Percentiles rank a stretch among this genome's conserved stretches.
phyloP scores from a whole-genome alignment of 306 rosid species.

The Cucumis cinereus region DNA sequence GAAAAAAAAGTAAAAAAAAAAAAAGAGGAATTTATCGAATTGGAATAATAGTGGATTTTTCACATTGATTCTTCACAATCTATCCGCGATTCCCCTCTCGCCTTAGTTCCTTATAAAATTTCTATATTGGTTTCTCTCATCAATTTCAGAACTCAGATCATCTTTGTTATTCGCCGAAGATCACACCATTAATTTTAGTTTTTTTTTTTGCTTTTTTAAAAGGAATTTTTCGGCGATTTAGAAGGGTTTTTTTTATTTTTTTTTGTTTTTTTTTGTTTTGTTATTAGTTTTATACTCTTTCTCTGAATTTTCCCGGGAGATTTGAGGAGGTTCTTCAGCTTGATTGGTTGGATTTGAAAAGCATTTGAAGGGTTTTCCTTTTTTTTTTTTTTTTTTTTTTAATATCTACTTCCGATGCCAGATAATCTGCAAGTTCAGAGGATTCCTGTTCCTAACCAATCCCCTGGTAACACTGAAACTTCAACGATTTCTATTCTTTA shows the following conservation, averaged over 20 bases:
- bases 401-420: slow-evolving; percentile 59
- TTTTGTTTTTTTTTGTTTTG: neutral
- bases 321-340: slow-evolving; percentile 27
- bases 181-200: neutral
- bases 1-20: neutral
- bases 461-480: slow-evolving; percentile 70
- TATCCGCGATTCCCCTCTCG: slow-evolving; percentile 18
- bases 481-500: slow-evolving; percentile 4
- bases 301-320: slow-evolving; percentile 11
- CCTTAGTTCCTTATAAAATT: slow-evolving; percentile 2
- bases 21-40: slow-evolving; percentile 19
- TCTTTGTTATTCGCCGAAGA: neutral
- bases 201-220: neutral
- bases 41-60: slow-evolving; percentile 14
- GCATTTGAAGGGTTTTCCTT: neutral
- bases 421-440: slow-evolving; percentile 58
- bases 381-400: neutral
- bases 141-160: slow-evolving; percentile 11
- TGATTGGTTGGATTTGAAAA: slow-evolving; percentile 31
- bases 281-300: neutral
- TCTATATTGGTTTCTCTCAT: neutral
- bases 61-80: slow-evolving; percentile 15
- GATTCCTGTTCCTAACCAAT: slow-evolving; percentile 58
- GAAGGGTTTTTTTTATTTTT: neutral
- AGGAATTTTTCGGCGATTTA: slow-evolving; percentile 3